Evolutionary conservation across 768 basidiomycete genomes (phyloP), one percentile per base, ranked within the genome.

Genomic region (Lanmaoa pseudosensibilis): DNA sequence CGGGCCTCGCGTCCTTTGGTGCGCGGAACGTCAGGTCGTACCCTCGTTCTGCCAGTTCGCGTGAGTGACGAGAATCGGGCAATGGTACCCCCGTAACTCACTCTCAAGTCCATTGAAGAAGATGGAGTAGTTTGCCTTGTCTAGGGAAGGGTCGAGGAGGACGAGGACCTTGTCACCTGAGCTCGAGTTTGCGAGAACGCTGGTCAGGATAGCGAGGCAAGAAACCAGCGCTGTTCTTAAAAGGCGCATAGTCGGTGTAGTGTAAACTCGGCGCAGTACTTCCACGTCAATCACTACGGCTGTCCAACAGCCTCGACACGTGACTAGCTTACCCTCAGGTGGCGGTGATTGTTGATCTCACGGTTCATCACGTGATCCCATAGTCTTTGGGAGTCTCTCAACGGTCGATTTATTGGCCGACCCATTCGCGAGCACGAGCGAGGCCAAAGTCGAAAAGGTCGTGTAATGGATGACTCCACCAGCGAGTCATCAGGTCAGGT

Each of bases 1-100:
- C 72, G 11, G 92, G 89, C 46, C 74, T 74, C 44, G 83, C 81
- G 50, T 88, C 90, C 71, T 86, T 92, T 16, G 94, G 91, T 21
- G 81, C 78, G 50, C 94, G 87, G 78, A 95, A 94, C 1, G 90
- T 94, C 45, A 98, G 75, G 49, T 90, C 78, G 73, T 90, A 97
- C 10, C 96, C 96, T 58, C 85, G 78, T 46, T 83, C 92, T 95
- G 65, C 11, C 36, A 36, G 55, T 32, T 25, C 46, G 37, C 45
- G 51, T 50, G 56, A 62, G 27, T 7, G 46, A n/a, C 3, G 18
- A 10, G 5, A 38, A 7, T 16, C 5, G 7, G 4, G 52, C 33
- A 5, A 21, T 8, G 18, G 2, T 9, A 18, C 27, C 19, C 18
- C 39, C 12, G 40, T 23, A 45, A 67, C 79, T 46, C 52, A 95